These are phyloP conservation scores for Didymella pomorum DNA, from an alignment of 2,329 filamentous ascomycete genomes.

Conservation along the genomic window DNA sequence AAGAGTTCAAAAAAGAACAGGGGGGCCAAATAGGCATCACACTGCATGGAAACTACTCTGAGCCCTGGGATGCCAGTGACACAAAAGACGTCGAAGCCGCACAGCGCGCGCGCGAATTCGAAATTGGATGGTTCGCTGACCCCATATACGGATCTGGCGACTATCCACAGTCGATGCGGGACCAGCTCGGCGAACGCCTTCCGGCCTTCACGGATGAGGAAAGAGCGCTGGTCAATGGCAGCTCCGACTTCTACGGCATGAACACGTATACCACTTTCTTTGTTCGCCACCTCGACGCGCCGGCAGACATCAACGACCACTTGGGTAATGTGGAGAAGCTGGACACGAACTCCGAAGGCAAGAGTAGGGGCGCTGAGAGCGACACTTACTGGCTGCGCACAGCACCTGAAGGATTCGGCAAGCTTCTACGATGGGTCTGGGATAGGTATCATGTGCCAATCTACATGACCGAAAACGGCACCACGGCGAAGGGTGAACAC, in stretches of 20 bases:
- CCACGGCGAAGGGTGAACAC: slow-evolving; percentile 46
- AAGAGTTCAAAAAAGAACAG: slow-evolving; percentile 51
- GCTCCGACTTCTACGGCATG: slow-evolving; percentile 51
- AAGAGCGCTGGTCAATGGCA: slow-evolving; percentile 44
- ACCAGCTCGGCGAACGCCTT: slow-evolving; percentile 47
- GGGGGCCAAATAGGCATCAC: slow-evolving; percentile 54
- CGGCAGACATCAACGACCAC: slow-evolving; percentile 52
- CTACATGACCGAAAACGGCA: slow-evolving; percentile 56
- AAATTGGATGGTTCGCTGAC: slow-evolving; percentile 54
- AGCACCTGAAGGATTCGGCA: slow-evolving; percentile 46
- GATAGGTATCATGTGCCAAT: slow-evolving; percentile 53
- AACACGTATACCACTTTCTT: slow-evolving; percentile 56
- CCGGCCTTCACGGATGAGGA: slow-evolving; percentile 53
- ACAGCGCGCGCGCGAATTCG: slow-evolving; percentile 53
- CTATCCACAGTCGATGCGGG: slow-evolving; percentile 53
- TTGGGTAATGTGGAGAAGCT: slow-evolving; percentile 52
- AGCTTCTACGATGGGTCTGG: slow-evolving; percentile 55
- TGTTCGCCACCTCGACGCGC: slow-evolving; percentile 46
- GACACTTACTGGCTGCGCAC: slow-evolving; percentile 54
- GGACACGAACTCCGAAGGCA: slow-evolving; percentile 44
- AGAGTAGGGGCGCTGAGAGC: slow-evolving; percentile 47
- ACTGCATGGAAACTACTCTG: slow-evolving; percentile 55
- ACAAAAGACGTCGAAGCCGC: slow-evolving; percentile 31
- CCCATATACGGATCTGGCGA: slow-evolving; percentile 44
- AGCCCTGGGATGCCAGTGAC: slow-evolving; percentile 43